Evolutionary conservation across 2,329 filamentous ascomycete genomes (phyloP).

Genomic region (Dichotomopilus funicola): DNA sequence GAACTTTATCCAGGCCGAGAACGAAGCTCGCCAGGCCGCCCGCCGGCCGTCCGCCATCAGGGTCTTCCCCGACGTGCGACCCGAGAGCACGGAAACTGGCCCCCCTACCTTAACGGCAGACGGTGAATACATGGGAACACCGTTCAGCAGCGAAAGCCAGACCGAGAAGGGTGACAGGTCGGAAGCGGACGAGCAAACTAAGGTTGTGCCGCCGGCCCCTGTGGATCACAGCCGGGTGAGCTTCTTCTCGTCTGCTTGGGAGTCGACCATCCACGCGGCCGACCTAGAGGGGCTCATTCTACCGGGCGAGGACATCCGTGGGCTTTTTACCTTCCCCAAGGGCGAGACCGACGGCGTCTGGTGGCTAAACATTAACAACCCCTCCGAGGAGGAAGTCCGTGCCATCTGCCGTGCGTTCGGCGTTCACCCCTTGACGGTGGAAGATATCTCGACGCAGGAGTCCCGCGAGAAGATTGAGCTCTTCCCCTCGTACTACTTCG

Average conservation of each 20-base stretch:
- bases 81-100: slow-evolving; percentile 27
- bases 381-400: slow-evolving; percentile 80
- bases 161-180: slow-evolving; percentile 53
- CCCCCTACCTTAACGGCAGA: slow-evolving; percentile 31
- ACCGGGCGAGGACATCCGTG: slow-evolving; percentile 81
- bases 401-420: slow-evolving; percentile 91
- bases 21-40: slow-evolving; percentile 40
- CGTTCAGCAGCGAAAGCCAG: slow-evolving; percentile 39
- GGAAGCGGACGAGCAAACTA: slow-evolving; percentile 33
- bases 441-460: slow-evolving; percentile 94
- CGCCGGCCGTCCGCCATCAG: slow-evolving; percentile 43
- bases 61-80: slow-evolving; percentile 57
- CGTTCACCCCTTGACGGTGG: slow-evolving; percentile 89
- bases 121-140: slow-evolving; percentile 51
- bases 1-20: slow-evolving; percentile 69
- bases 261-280: slow-evolving; percentile 85
- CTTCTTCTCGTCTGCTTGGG: slow-evolving; percentile 93
- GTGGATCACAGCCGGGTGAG: slow-evolving; percentile 76
- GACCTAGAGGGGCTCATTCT: slow-evolving; percentile 84
- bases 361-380: slow-evolving; percentile 94
- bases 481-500: slow-evolving; percentile 96
- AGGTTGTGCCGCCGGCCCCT: slow-evolving; percentile 24
- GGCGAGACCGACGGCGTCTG: slow-evolving; percentile 74
- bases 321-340: slow-evolving; percentile 67
- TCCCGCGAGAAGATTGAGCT: slow-evolving; percentile 97